Evolutionary conservation across 345 rosid genomes (phyloP).

Genomic region (Pistacia atlantica): DNA sequence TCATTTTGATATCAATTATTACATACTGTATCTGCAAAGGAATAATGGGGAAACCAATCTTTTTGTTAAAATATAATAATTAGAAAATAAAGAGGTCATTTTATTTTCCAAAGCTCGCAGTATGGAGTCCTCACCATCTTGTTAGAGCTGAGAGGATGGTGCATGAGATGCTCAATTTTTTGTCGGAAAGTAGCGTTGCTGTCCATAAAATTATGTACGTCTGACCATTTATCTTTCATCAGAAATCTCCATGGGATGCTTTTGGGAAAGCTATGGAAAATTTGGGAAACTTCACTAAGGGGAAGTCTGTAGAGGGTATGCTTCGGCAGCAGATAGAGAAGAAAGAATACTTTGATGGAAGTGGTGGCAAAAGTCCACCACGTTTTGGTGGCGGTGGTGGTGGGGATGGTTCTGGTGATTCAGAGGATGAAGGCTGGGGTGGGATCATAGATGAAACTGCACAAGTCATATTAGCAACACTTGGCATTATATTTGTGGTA

Average conservation of each 20-base stretch:
- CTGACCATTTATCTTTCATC: slow-evolving; percentile 1
- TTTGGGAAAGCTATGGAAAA: slow-evolving; percentile 58
- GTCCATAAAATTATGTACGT: neutral
- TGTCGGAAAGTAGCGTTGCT: no score
- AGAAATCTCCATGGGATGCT: slow-evolving; percentile 72
- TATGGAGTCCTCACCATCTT: no score
- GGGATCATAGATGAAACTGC: slow-evolving; percentile 56
- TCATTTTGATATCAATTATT: neutral
- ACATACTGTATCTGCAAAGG: neutral
- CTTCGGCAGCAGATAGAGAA: slow-evolving; percentile 63
- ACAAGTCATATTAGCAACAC: slow-evolving; percentile 69
- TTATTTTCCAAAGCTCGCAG: neutral
- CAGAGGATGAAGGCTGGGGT: slow-evolving; percentile 53
- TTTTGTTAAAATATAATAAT: neutral
- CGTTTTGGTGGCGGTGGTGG: slow-evolving; percentile 45
- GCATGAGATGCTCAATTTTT: neutral
- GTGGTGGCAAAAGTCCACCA: slow-evolving; percentile 47
- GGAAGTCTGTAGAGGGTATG: slow-evolving; percentile 59
- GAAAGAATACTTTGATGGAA: slow-evolving; percentile 52
- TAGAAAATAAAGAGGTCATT: no score
- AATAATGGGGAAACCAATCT: neutral
- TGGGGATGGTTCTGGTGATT: slow-evolving; percentile 36
- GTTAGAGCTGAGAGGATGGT: neutral
- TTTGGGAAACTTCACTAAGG: slow-evolving; percentile 20
- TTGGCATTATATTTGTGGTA: slow-evolving; percentile 71